Evolutionary conservation across 108 stramenopile species (phyloP).

Genomic region (Schizochytrium sp.): DNA sequence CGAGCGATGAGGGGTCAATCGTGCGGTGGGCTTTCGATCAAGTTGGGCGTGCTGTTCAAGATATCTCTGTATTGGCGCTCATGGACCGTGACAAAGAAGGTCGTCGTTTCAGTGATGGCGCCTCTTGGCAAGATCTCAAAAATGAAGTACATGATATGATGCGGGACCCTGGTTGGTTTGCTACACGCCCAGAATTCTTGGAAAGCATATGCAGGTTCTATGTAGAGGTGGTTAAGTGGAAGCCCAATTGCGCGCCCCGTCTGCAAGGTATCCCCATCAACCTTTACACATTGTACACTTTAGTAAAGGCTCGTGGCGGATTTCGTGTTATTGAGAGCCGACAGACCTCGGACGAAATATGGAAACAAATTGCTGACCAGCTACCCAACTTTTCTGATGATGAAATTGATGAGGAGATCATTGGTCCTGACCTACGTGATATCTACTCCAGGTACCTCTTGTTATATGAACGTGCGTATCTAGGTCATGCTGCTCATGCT

Average conservation of each 20-base stretch:
- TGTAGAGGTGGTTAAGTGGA: background rate
- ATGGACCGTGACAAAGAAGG: background rate
- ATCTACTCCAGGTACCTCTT: slow-evolving; percentile 29
- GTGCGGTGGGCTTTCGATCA: slow-evolving; percentile 51
- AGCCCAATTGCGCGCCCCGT: slow-evolving; percentile 8
- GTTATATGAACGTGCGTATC: background rate
- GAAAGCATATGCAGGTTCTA: background rate
- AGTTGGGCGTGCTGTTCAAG: slow-evolving; percentile 43
- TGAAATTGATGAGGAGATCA: background rate
- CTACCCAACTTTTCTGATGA: slow-evolving; percentile 16
- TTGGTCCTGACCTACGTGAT: slow-evolving; percentile 6
- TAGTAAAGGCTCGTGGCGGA: slow-evolving; percentile 19
- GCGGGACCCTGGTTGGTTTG: slow-evolving; percentile 43
- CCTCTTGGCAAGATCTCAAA: slow-evolving; percentile 21
- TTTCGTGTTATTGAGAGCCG: slow-evolving; percentile 34
- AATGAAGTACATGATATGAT: background rate
- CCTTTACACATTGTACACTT: slow-evolving; percentile 52
- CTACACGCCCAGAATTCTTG: background rate
- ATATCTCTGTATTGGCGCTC: background rate
- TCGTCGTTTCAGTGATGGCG: background rate
- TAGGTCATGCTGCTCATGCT: background rate
- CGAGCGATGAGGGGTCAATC: slow-evolving; percentile 20
- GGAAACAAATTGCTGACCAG: background rate
- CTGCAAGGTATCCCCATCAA: background rate
- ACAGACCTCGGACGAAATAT: slow-evolving; percentile 27